Evolutionary conservation across 257 asterid species (phyloP).

Genomic region (Anisodus tanguticus): DNA sequence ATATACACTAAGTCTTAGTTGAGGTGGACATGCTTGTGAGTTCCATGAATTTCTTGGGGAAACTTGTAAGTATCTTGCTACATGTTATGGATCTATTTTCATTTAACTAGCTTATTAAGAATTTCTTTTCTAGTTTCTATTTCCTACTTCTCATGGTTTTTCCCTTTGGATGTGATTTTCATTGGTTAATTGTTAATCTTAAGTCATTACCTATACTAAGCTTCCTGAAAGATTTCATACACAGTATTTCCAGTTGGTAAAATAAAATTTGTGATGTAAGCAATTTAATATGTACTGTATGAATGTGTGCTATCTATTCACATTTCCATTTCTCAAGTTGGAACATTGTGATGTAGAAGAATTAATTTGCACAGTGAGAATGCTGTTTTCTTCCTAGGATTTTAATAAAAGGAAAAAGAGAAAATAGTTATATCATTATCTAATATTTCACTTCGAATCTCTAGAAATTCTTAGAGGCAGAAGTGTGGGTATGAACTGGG

Average conservation of each 20-base stretch:
- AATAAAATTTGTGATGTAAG: conserved; percentile 9
- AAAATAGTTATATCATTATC: background rate
- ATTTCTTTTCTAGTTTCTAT: conserved; percentile 1
- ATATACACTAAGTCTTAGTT: conserved; percentile 13
- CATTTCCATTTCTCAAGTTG: background rate
- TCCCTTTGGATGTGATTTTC: conserved; percentile 27
- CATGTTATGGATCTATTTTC: background rate
- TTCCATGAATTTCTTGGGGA: background rate
- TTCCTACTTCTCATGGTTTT: conserved; percentile 19
- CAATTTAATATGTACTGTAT: background rate
- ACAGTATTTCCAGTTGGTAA: conserved; percentile 2
- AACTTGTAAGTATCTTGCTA: background rate
- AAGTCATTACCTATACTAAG: background rate
- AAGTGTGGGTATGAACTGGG: background rate
- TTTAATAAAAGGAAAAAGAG: background rate
- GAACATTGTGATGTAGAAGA: background rate
- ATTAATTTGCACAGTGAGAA: background rate
- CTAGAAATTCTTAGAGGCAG: conserved; percentile 18
- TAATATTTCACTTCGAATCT: background rate
- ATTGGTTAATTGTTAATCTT: background rate
- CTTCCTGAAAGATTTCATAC: conserved; percentile 6
- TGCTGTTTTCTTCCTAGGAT: conserved; percentile 12
- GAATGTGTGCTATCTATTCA: conserved; percentile 10
- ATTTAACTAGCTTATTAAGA: background rate
- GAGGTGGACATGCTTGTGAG: background rate